Conservation (phyloP, 441 rosid species). For the Dalechampia spathulata region DNA sequence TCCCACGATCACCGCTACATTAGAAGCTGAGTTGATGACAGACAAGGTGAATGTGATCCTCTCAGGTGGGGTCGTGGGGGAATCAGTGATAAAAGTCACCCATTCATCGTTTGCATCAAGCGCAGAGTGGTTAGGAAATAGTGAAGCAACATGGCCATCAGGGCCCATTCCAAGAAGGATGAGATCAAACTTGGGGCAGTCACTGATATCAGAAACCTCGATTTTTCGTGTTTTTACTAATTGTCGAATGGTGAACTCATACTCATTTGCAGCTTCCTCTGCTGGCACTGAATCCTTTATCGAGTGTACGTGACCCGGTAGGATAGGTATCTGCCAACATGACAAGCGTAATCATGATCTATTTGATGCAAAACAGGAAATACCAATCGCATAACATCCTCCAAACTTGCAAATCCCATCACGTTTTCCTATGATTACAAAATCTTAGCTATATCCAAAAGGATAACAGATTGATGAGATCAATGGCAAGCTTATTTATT, state of each 20-base stretch:
- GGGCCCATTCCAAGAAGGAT: conserved; percentile 88
- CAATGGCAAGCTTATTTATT: no score
- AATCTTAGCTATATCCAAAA: no score
- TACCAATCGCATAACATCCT: not conserved
- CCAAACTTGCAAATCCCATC: not conserved
- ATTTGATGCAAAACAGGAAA: not conserved
- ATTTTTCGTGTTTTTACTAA: conserved; percentile 57
- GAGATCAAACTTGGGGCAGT: conserved; percentile 89
- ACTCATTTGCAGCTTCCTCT: conserved; percentile 73
- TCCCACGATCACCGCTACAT: conserved; percentile 59
- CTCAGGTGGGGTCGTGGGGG: conserved; percentile 84
- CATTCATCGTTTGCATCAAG: conserved; percentile 60
- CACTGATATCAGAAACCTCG: conserved; percentile 60
- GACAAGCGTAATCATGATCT: not conserved
- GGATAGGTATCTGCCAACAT: conserved; percentile 57
- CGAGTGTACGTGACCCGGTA: conserved; percentile 70
- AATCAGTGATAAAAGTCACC: conserved; percentile 71
- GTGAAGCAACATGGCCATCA: conserved; percentile 88
- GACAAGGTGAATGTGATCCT: conserved; percentile 92
- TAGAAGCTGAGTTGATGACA: conserved; percentile 83
- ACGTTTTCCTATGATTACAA: not conserved
- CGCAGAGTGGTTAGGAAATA: conserved; percentile 64
- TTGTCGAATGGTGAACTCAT: conserved; percentile 70
- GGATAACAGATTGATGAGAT: no score
- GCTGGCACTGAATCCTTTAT: conserved; percentile 73